A percentile compares a stretch with the other conserved stretches of the same genome.
Evolutionary conservation across 345 rosid species (phyloP).

Genomic region (Rhodamnia argentea): DNA sequence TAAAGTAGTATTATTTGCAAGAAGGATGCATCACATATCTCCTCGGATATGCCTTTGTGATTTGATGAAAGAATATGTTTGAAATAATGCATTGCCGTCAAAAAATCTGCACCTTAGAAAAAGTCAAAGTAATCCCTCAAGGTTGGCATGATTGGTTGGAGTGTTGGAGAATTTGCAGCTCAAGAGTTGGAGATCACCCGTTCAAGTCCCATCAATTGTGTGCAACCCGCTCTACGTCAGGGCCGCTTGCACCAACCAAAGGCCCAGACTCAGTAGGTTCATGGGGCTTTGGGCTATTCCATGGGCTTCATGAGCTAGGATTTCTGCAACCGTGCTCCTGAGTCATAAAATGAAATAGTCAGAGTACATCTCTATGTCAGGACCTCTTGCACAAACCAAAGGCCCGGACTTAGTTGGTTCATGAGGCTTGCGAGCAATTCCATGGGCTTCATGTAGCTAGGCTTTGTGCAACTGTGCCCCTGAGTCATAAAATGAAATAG

Average conservation of each 20-base stretch:
- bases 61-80: neutral
- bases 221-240: neutral
- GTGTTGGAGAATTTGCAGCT: neutral
- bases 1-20: neutral
- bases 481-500: neutral
- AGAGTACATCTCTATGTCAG: neutral
- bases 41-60: neutral
- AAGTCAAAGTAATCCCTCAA: neutral
- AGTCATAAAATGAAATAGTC: neutral
- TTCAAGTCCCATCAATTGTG: neutral
- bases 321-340: neutral
- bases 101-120: neutral
- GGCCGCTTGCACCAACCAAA: neutral
- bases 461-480: neutral
- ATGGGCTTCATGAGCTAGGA: neutral
- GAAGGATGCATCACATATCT: neutral
- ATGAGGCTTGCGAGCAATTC: neutral
- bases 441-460: neutral
- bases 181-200: neutral
- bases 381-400: neutral
- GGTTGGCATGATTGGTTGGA: neutral
- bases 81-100: neutral
- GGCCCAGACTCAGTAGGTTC: neutral
- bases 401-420: neutral
- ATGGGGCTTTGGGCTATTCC: neutral